Evolutionary conservation across 768 basidiomycete genomes (phyloP).

Genomic region (Suillus paluster): DNA sequence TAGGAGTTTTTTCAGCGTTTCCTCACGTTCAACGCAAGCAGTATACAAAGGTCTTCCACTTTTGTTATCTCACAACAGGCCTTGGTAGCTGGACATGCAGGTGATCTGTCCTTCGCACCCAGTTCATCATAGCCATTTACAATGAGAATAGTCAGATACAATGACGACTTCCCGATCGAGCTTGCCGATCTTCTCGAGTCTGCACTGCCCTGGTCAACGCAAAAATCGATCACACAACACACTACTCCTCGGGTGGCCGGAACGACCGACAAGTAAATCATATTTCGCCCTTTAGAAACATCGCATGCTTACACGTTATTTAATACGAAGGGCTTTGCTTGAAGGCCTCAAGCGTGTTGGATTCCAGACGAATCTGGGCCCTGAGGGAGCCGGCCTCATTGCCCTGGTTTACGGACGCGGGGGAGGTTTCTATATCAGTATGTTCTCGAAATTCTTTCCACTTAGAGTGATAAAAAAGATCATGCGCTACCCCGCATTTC

Average conservation of each 20-base stretch:
- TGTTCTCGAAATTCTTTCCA: neutral
- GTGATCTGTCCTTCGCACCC: constrained; percentile 12
- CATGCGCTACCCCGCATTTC: neutral
- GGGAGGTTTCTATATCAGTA: constrained; percentile 47
- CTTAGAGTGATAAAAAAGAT: neutral
- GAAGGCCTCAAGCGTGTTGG: constrained; percentile 41
- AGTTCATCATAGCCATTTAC: neutral
- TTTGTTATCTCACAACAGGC: constrained; percentile 27
- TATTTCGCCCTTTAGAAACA: neutral
- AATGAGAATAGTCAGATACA: constrained; percentile 25
- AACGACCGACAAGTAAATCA: constrained; percentile 28
- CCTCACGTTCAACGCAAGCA: constrained; percentile 8
- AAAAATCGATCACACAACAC: constrained; percentile 17
- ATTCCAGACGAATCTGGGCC: constrained; percentile 43
- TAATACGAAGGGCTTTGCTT: constrained; percentile 38
- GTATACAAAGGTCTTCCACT: constrained; percentile 35
- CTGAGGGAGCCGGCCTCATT: constrained; percentile 41
- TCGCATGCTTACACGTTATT: neutral
- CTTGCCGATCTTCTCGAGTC: constrained; percentile 27
- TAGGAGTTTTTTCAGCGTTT: constrained; percentile 25
- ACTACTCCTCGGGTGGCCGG: constrained; percentile 12
- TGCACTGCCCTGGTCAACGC: constrained; percentile 27
- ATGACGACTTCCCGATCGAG: constrained; percentile 28
- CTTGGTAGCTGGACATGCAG: constrained; percentile 12
- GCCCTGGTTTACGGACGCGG: constrained; percentile 34